Evolutionary conservation across 129 eudicot species (phyloP).

Genomic region (Saussurea involucrata): DNA sequence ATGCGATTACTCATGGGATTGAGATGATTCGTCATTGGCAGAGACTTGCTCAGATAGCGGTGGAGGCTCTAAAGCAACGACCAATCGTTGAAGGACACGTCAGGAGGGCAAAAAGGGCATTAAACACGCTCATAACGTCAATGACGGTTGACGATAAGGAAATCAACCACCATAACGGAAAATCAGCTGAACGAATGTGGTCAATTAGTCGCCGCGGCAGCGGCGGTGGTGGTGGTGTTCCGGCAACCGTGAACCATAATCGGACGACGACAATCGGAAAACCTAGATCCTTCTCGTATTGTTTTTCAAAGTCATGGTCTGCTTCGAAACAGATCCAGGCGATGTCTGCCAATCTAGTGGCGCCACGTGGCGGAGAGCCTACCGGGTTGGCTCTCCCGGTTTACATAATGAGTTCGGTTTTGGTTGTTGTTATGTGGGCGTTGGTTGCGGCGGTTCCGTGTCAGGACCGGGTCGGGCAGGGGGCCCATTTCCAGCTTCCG

Average conservation of each 20-base stretch:
- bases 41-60: slow-evolving; percentile 59
- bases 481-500: slow-evolving; percentile 46
- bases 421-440: slow-evolving; percentile 77
- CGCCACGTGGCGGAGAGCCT: slow-evolving; percentile 79
- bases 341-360: slow-evolving; percentile 58
- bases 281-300: slow-evolving; percentile 41
- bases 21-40: slow-evolving; percentile 66
- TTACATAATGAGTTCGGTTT: slow-evolving; percentile 58
- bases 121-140: slow-evolving; percentile 50
- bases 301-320: slow-evolving; percentile 73
- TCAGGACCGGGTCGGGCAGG: slow-evolving; percentile 63
- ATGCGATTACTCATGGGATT: slow-evolving; percentile 67
- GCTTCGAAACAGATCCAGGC: slow-evolving; percentile 79
- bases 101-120: slow-evolving; percentile 60
- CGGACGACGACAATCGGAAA: slow-evolving; percentile 22
- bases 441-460: slow-evolving; percentile 78
- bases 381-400: slow-evolving; percentile 63
- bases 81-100: slow-evolving; percentile 86
- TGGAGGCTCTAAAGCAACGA: slow-evolving; percentile 50
- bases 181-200: slow-evolving; percentile 35
- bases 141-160: slow-evolving; percentile 60
- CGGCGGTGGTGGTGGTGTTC: neutral
- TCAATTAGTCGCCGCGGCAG: slow-evolving; percentile 29
- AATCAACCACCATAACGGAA: neutral
- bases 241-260: slow-evolving; percentile 28